phyloP scores from a whole-genome alignment of 2,329 filamentous ascomycete genomes.

The Neurospora sp. region DNA sequence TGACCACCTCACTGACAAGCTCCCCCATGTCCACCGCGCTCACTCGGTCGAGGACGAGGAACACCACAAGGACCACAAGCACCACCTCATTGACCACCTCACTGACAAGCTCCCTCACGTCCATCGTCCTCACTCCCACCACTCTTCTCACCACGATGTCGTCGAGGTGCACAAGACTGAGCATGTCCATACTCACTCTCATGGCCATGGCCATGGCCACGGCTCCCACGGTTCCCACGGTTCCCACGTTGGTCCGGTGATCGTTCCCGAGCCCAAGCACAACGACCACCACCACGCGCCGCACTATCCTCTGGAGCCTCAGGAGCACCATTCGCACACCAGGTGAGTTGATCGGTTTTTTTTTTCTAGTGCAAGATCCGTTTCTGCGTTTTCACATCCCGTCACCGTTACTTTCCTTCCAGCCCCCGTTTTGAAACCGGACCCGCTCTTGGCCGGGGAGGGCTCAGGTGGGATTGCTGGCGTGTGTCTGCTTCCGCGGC shows the following conservation, averaged over 20 bases:
- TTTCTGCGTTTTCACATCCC: conserved; percentile 9
- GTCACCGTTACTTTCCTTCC: conserved; percentile 16
- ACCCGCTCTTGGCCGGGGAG: conserved; percentile 42
- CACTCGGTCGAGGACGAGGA: conserved; percentile 2
- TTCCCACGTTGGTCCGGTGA: not conserved
- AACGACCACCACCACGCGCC: not conserved
- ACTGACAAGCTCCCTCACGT: conserved; percentile 24
- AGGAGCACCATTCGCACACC: not conserved
- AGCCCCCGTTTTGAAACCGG: conserved; percentile 37
- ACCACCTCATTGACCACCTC: not conserved
- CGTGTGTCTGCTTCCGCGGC: not conserved
- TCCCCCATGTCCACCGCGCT: conserved; percentile 1
- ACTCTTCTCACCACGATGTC: not conserved
- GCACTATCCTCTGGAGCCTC: not conserved
- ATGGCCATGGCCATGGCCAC: not conserved
- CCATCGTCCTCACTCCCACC: conserved; percentile 1
- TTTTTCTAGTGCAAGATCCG: conserved; percentile 2
- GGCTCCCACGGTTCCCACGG: not conserved
- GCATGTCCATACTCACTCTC: not conserved
- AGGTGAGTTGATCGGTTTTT: conserved; percentile 1
- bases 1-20: conserved; percentile 24
- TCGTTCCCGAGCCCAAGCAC: not conserved
- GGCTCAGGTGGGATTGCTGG: not conserved
- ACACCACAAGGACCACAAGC: conserved; percentile 1
- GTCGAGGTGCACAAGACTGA: not conserved